phyloP scores from a whole-genome alignment of 345 rosid genomes.

The Hibiscus mutabilis region DNA sequence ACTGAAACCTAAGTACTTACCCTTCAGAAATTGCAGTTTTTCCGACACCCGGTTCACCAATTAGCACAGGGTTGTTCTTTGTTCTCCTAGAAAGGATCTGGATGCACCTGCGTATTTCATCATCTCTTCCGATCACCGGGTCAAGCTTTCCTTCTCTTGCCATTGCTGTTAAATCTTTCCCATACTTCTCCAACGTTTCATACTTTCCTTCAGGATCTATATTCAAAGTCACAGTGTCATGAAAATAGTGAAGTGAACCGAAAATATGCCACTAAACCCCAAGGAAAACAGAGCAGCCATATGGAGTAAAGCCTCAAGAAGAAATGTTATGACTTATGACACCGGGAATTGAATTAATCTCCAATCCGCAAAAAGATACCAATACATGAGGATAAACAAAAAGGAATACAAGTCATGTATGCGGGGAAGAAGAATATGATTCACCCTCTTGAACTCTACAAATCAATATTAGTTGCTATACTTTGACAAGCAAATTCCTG shows the following conservation, averaged over 20 bases:
- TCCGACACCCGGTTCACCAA: constrained; percentile 99
- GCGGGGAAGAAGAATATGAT: background rate
- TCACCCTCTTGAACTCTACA: background rate
- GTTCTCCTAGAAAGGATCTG: constrained; percentile 98
- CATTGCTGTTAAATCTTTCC: constrained; percentile 96
- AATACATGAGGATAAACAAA: background rate
- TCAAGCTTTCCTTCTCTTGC: constrained; percentile 95
- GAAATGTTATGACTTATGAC: constrained; percentile 1
- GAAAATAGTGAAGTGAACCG: background rate
- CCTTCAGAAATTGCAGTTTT: constrained; percentile 99
- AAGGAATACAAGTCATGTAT: background rate
- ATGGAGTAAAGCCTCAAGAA: background rate
- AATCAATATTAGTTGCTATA: background rate
- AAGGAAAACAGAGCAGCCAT: background rate
- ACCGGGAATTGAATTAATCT: background rate
- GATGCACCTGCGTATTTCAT: constrained; percentile 96
- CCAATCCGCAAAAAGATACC: background rate
- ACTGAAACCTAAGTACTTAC: constrained; percentile 29
- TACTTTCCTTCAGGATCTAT: constrained; percentile 98
- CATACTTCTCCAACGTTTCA: constrained; percentile 91
- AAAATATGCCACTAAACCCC: background rate
- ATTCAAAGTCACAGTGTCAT: constrained; percentile 15
- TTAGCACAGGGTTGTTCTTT: constrained; percentile 95
- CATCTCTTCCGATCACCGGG: constrained; percentile 98
- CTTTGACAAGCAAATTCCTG: background rate